phyloP scores from a whole-genome alignment of 371 early-diverging fungal species.

The Capniomyces stellatus region DNA sequence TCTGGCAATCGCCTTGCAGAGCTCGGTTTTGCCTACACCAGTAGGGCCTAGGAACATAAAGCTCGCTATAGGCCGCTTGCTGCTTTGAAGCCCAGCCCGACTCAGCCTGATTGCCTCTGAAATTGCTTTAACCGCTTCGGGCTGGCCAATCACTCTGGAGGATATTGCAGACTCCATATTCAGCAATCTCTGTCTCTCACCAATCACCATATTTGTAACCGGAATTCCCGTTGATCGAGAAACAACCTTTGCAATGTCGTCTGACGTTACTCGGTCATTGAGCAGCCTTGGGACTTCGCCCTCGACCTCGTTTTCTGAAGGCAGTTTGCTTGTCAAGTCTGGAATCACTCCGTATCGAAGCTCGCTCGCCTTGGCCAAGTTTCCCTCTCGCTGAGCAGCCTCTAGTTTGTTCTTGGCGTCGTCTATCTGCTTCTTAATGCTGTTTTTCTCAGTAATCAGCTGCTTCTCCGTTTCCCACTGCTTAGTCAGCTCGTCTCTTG shows the following conservation, averaged over 20 bases:
- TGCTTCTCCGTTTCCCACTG: constrained; percentile 57
- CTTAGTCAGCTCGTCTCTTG: constrained; percentile 34
- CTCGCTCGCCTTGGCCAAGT: constrained; percentile 55
- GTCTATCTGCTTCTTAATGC: constrained; percentile 47
- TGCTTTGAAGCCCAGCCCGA: constrained; percentile 65
- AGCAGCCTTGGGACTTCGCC: constrained; percentile 34
- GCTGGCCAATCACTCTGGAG: constrained; percentile 71
- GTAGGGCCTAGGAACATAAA: constrained; percentile 89
- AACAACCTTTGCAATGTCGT: constrained; percentile 73
- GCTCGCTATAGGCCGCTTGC: constrained; percentile 67
- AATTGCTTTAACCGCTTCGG: constrained; percentile 57
- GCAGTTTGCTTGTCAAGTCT: constrained; percentile 49
- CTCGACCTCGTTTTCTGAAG: constrained; percentile 25
- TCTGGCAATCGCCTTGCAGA: constrained; percentile 74
- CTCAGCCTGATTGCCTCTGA: constrained; percentile 59
- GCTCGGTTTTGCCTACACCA: constrained; percentile 79
- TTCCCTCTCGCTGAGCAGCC: constrained; percentile 27
- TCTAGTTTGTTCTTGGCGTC: constrained; percentile 63
- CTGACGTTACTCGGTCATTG: constrained; percentile 71
- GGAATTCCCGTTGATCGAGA: constrained; percentile 80
- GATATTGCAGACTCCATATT: constrained; percentile 54
- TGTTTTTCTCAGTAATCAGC: constrained; percentile 52
- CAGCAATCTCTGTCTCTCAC: constrained; percentile 68
- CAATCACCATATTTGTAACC: constrained; percentile 51
- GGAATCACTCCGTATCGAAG: constrained; percentile 79